These are phyloP conservation scores for Diaporthe citri DNA, from an alignment of 2,329 filamentous ascomycete genomes.

Conservation along the genomic window DNA sequence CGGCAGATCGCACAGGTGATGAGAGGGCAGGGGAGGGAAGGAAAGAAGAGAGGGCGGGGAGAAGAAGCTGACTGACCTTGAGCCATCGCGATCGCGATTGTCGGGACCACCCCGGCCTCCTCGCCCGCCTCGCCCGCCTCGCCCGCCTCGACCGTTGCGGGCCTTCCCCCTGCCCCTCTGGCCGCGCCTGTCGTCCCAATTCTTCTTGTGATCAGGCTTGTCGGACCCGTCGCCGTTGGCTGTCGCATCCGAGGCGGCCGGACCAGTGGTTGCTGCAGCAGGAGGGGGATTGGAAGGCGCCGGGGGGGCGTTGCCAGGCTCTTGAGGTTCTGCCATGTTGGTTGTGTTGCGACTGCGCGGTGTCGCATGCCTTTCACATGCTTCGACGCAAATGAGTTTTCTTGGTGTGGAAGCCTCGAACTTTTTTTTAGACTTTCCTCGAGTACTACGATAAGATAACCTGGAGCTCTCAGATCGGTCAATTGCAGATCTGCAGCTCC, in stretches of 20 bases:
- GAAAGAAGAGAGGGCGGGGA: not conserved
- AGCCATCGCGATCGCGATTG: constrained; percentile 30
- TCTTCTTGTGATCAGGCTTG: constrained; percentile 22
- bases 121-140: constrained; percentile 18
- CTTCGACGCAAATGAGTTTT: not conserved
- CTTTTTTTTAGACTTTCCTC: not conserved
- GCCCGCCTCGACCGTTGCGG: constrained; percentile 25
- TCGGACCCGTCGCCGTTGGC: constrained; percentile 17
- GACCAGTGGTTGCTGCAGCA: not conserved
- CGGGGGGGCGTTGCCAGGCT: constrained; percentile 15
- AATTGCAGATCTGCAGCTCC: not conserved
- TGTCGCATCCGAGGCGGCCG: not conserved
- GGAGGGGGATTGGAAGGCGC: constrained; percentile 5
- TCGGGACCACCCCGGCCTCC: constrained; percentile 25
- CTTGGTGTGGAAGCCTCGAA: not conserved
- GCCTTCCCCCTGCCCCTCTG: constrained; percentile 21
- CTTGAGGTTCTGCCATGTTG: constrained; percentile 37
- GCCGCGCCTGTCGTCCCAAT: constrained; percentile 30
- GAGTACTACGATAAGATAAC: not conserved
- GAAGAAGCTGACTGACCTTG: constrained; percentile 26
- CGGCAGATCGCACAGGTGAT: not conserved
- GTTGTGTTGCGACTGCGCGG: constrained; percentile 1
- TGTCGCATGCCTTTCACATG: constrained; percentile 37
- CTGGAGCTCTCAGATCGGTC: constrained; percentile 2
- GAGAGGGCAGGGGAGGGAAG: not conserved